Evolutionary conservation across 805 yeast species (phyloP), one percentile per base, ranked within the genome.

Genomic region (Sugiyamaella marilandica): DNA sequence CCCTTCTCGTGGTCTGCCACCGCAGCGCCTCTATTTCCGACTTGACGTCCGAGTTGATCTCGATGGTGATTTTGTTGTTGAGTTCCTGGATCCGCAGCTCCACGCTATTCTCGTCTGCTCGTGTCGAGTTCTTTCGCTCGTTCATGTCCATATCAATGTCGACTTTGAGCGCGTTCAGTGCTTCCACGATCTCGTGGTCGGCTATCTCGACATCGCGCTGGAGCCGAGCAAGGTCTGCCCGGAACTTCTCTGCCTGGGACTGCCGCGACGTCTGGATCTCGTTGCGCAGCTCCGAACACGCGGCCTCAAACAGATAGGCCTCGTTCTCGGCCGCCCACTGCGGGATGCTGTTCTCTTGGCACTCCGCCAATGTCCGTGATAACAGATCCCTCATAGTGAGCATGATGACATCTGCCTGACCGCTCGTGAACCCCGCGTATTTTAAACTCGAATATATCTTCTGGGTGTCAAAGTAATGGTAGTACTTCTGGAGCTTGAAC

Each of bases 1-100:
- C 97, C 66, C 94, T 80, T 52, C 97, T 76, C 1, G 97, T 90
- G 44, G 92, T 81, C 63, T 88, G 89, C 99, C 99, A 92, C 61
- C 98, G 76, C 55, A 92, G 75, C 54, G 84, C 81, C 69, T 92
- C 99, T 53, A 89, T 87, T 52, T 89, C 94, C 0, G 94, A 84
- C 64, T 88, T 81, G 65, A 90, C 79, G 7, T 87, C 94, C 33
- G 94, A 83, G 55, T 83, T 81, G 59, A 94, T 76, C 59, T 86
- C 86, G 3, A 94, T 86, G 21, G 87, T 81, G 54, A 92, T 91
- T 59, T 88, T 83, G 69, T 89, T 90, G 59, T 86, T 83, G 45
- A 92, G 77, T 62, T 87, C 96, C 63, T 88, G 95, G 50, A 90
- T 81, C 56, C 79, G 78, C 57, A 87, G 71, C 64, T 83, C 82